Evolutionary conservation across 2,329 filamentous ascomycete genomes (phyloP).

Genomic region (Neofusicoccum laricinum): DNA sequence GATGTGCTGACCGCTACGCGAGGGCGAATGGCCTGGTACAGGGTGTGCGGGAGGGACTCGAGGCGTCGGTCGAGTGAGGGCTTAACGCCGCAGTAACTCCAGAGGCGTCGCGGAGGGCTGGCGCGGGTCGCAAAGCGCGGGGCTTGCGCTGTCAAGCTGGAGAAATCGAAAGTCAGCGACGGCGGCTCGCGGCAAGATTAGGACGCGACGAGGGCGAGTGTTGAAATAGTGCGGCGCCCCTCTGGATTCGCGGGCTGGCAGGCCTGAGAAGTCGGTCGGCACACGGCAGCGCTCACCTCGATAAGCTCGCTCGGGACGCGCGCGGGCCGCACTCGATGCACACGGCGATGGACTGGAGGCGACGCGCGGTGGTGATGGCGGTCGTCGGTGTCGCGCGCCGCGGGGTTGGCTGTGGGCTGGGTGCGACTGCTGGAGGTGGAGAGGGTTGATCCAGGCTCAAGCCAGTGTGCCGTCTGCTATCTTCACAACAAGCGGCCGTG

Average conservation of each 20-base stretch:
- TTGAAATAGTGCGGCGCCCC: constrained; percentile 13
- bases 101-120: background rate
- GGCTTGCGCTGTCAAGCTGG: background rate
- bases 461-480: constrained; percentile 6
- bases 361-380: background rate
- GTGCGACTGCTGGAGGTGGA: background rate
- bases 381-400: background rate
- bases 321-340: background rate
- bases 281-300: constrained; percentile 4
- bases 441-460: background rate
- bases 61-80: constrained; percentile 2
- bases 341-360: background rate
- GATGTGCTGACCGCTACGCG: background rate
- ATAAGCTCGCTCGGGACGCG: background rate
- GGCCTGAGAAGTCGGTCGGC: background rate
- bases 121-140: background rate
- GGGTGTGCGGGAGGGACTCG: background rate
- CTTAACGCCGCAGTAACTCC: constrained; percentile 18
- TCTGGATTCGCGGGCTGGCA: background rate
- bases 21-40: background rate
- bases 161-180: background rate
- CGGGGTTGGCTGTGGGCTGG: background rate
- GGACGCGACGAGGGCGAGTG: background rate
- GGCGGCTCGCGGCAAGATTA: background rate
- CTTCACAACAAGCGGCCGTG: constrained; percentile 7